These are phyloP conservation scores for Curvularia lunata DNA, from an alignment of 2,329 filamentous ascomycete genomes.

Conservation along the genomic window DNA sequence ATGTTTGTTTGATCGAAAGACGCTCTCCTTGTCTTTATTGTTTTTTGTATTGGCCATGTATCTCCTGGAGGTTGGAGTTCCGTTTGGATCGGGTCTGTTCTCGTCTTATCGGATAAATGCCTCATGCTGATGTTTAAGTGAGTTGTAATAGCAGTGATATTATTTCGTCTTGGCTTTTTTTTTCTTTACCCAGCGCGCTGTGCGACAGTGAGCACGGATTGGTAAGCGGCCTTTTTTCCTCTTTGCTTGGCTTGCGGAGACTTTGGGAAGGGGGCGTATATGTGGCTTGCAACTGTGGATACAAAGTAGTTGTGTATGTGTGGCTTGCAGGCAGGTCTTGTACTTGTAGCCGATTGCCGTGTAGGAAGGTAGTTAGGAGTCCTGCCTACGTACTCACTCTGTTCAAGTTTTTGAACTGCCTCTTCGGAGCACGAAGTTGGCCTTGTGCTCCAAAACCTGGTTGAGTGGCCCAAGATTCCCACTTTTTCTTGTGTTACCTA, in stretches of 20 bases:
- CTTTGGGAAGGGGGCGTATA: background rate
- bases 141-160: background rate
- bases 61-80: background rate
- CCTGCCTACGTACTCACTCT: background rate
- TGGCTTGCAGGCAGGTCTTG: background rate
- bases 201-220: background rate
- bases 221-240: background rate
- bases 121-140: background rate
- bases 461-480: background rate
- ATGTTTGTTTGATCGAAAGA: background rate
- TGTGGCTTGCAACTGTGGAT: background rate
- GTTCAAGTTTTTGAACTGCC: background rate
- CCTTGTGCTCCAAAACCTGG: background rate
- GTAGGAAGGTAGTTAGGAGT: background rate
- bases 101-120: background rate
- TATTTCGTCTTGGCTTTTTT: background rate
- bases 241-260: background rate
- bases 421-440: background rate
- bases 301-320: background rate
- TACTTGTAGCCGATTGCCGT: background rate
- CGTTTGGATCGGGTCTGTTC: background rate
- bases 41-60: background rate
- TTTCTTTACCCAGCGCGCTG: background rate
- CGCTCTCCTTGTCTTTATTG: background rate
- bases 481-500: background rate